Conservation (phyloP, 2,329 filamentous ascomycete genomes). For the Phialocephala sp. region DNA sequence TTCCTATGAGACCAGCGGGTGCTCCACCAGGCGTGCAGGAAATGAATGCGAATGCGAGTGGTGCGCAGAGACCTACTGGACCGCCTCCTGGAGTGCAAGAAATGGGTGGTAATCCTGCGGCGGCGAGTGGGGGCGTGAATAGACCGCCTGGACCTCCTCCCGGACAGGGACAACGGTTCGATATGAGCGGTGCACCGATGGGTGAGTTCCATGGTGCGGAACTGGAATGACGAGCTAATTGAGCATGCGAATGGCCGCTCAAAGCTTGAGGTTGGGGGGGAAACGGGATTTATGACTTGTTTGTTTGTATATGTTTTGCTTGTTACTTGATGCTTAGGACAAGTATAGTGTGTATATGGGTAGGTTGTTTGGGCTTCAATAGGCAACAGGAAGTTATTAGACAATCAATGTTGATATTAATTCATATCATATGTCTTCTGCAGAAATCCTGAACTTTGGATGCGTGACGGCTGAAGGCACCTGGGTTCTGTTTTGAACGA, state of each 20-base stretch:
- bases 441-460: background rate
- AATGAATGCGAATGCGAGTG: background rate
- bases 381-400: background rate
- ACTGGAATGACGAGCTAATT: background rate
- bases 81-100: background rate
- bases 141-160: background rate
- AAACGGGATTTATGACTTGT: background rate
- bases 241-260: background rate
- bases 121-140: slow-evolving; percentile 1
- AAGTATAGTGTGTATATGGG: slow-evolving; percentile 3
- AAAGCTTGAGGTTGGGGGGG: background rate
- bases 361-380: background rate
- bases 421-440: background rate
- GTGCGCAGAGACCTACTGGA: background rate
- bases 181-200: background rate
- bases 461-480: background rate
- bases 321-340: too few relatives aligned
- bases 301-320: background rate
- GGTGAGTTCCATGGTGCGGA: background rate
- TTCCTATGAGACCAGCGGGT: slow-evolving; percentile 1
- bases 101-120: background rate
- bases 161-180: background rate
- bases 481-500: background rate
- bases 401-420: background rate
- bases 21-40: slow-evolving; percentile 1